A percentile compares a stretch with the other conserved stretches of the same genome.
Evolutionary conservation across 768 basidiomycete genomes (phyloP).

Genomic region (Lepiota brunneoincarnata): DNA sequence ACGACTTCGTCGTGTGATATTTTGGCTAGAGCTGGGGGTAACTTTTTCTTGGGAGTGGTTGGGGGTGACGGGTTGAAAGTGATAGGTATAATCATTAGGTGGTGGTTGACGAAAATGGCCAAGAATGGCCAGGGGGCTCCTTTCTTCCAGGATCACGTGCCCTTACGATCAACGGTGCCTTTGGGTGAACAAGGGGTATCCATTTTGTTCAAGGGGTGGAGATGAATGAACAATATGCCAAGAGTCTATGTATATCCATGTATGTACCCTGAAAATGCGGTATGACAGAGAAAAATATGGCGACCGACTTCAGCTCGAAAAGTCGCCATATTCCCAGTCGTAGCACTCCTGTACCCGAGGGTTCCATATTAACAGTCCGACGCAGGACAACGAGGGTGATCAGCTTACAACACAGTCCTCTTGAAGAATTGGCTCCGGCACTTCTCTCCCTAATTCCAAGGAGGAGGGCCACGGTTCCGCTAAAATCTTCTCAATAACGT

Average conservation of each 20-base stretch:
- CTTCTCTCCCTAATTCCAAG: constrained; percentile 57
- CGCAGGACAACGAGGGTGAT: neutral
- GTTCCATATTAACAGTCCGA: neutral
- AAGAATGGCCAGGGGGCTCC: neutral
- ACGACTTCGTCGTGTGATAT: constrained; percentile 80
- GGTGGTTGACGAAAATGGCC: neutral
- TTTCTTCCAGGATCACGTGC: neutral
- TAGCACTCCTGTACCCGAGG: constrained; percentile 53
- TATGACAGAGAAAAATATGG: too few relatives aligned
- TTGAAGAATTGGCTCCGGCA: constrained; percentile 52
- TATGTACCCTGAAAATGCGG: too few relatives aligned
- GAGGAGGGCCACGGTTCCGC: constrained; percentile 69
- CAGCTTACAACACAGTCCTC: constrained; percentile 69
- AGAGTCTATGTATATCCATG: too few relatives aligned
- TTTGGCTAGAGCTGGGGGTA: constrained; percentile 63
- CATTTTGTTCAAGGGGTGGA: too few relatives aligned
- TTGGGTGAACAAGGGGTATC: too few relatives aligned
- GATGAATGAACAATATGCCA: too few relatives aligned
- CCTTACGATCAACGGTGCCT: too few relatives aligned
- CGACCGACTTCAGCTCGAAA: constrained; percentile 4
- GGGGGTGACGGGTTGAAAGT: constrained; percentile 32
- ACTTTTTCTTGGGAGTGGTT: constrained; percentile 36
- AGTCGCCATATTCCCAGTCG: constrained; percentile 66
- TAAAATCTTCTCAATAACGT: constrained; percentile 73
- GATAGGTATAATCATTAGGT: constrained; percentile 66